These are phyloP conservation scores for Ehretia macrophylla DNA, from an alignment of 257 asterid species.

Conservation along the genomic window DNA sequence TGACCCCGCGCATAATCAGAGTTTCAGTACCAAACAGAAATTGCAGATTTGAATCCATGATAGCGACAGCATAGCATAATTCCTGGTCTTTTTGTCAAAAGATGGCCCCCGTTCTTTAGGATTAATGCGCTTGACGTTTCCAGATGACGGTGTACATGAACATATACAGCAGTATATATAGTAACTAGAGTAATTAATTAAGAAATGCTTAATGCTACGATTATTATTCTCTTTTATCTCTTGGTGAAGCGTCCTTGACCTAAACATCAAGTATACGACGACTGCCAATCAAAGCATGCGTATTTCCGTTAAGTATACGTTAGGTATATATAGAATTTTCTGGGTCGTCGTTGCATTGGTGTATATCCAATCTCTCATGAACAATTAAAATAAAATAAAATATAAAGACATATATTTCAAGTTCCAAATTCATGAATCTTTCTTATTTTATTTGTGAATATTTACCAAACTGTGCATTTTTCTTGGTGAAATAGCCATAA, in stretches of 20 bases:
- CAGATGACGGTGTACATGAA: background rate
- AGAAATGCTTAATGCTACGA: background rate
- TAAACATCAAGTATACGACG: too few relatives aligned
- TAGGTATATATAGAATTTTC: slow-evolving; percentile 1
- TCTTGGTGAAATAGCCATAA: background rate
- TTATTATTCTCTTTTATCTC: background rate
- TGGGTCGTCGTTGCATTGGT: background rate
- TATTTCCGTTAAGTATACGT: background rate
- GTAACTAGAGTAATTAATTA: too few relatives aligned
- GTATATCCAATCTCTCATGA: background rate
- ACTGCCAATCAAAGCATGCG: background rate
- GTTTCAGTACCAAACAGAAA: too few relatives aligned
- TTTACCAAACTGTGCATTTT: background rate
- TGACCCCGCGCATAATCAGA: too few relatives aligned
- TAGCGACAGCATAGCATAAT: too few relatives aligned
- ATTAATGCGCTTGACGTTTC: too few relatives aligned
- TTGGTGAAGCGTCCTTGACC: slow-evolving; percentile 3
- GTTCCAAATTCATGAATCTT: background rate
- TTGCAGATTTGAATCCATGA: too few relatives aligned
- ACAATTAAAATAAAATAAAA: background rate
- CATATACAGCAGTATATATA: too few relatives aligned
- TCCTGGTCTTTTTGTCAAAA: background rate
- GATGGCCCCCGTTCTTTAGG: background rate
- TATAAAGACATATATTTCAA: background rate
- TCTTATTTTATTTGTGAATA: background rate